Evolutionary conservation across 2,329 filamentous ascomycete species (phyloP), one percentile per base, ranked within the genome.

Genomic region (Didymosphaeria variabile): DNA sequence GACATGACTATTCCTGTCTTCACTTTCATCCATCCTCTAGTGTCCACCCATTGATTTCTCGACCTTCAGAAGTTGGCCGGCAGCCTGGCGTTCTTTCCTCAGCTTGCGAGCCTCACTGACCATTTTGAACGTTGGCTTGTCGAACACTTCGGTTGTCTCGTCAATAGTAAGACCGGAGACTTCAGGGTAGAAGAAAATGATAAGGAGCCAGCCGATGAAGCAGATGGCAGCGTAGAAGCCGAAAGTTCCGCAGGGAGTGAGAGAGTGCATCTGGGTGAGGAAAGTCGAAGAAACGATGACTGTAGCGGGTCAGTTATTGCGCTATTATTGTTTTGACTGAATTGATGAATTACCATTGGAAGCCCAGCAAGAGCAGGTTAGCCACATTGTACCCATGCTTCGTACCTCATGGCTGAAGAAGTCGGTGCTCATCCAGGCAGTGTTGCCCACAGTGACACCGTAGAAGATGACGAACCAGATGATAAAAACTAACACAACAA

Each of bases 181-280:
- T 62, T 86, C 84, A 0, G 84, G 84, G 65, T 85, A 86, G 68
- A 77, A 84, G 73, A 85, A 82, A 50, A 81, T 76, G 26, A 85
- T 78, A 57, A 80, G 75, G 7, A 84, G 55, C 75, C 79, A 84
- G 26, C 83, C 82, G 31, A 81, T 59, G 58, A 82, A 77, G 64
- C 82, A 85, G 38, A 85, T 82, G 0, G 75, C 81, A 0, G 82
- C 80, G 58, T 85, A 86, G 70, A 86, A 85, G 4, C 82, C 83
- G 61, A 85, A 86, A 0, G 83, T 80, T 0, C 84, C 83, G 2
- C 77, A 81, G 0, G 83, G 82, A 0, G 83, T 85, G 57, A 79
- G 82, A n/a, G 72, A 72, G 62, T 85, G 78, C 79, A 85, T 85
- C 79, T 79, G 79, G 31, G 79, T 81, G 13, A 85, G 68, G 71